Evolutionary conservation across 306 rosid genomes (phyloP).

Genomic region (Prunus dulcis): DNA sequence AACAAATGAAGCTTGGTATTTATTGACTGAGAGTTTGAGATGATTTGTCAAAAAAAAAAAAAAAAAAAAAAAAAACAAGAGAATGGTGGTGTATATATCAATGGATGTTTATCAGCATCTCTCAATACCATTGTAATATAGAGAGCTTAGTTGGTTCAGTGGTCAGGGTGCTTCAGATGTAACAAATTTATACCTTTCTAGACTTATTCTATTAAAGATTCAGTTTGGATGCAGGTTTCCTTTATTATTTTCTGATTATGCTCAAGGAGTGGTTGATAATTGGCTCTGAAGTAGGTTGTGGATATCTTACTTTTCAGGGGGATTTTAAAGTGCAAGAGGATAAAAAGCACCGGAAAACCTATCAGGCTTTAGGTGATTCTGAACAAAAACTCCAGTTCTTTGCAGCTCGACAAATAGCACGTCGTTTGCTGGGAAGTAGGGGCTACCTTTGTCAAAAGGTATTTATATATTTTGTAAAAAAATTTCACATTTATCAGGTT

Average conservation of each 20-base stretch:
- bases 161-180: neutral
- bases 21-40: neutral
- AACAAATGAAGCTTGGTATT: neutral
- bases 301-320: constrained; percentile 47
- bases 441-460: constrained; percentile 97
- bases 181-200: neutral
- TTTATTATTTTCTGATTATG: neutral
- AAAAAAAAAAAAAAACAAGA: neutral
- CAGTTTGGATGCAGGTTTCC: neutral
- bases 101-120: neutral
- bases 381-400: constrained; percentile 74
- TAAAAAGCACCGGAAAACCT: constrained; percentile 81
- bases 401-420: constrained; percentile 90
- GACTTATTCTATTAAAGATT: neutral
- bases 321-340: constrained; percentile 58
- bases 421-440: constrained; percentile 89
- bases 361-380: constrained; percentile 66
- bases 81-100: neutral
- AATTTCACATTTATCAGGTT: neutral
- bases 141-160: neutral
- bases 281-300: neutral
- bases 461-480: neutral
- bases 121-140: neutral
- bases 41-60: neutral
- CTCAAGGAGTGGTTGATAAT: neutral